Evolutionary conservation across 352 stramenopile species (phyloP).

Genomic region (Phytopythium kandeliae): DNA sequence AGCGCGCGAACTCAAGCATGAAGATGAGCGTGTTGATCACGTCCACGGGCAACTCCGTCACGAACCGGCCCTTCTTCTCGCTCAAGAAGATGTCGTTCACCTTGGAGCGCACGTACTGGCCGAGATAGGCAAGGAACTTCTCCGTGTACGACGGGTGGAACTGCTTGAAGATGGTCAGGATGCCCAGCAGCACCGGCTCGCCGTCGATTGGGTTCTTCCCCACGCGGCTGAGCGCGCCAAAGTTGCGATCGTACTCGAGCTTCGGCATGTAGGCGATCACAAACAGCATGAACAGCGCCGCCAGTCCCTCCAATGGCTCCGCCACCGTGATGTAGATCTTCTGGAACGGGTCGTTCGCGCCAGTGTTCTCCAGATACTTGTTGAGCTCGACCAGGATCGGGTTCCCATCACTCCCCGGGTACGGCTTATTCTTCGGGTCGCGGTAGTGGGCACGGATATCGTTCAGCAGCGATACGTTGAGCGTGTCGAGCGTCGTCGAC

Average conservation of each 20-base stretch:
- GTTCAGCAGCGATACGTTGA: conserved; percentile 89
- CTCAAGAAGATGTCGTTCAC: conserved; percentile 73
- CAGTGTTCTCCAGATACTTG: conserved; percentile 90
- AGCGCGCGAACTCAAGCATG: conserved; percentile 85
- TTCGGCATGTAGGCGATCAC: conserved; percentile 92
- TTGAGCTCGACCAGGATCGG: conserved; percentile 87
- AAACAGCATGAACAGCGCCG: conserved; percentile 90
- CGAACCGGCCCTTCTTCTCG: conserved; percentile 48
- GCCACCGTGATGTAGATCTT: conserved; percentile 95
- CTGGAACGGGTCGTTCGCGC: conserved; percentile 89
- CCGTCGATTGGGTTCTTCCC: conserved; percentile 91
- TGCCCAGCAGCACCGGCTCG: conserved; percentile 86
- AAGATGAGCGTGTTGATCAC: conserved; percentile 88
- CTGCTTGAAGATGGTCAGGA: conserved; percentile 92
- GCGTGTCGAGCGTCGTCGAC: conserved; percentile 79
- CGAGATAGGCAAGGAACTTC: conserved; percentile 90
- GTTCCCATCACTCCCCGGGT: conserved; percentile 71
- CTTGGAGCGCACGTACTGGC: conserved; percentile 90
- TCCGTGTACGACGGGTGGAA: conserved; percentile 94
- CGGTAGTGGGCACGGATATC: conserved; percentile 87
- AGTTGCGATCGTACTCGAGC: conserved; percentile 90
- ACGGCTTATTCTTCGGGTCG: conserved; percentile 74
- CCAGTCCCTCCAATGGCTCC: conserved; percentile 86
- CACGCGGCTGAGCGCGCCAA: conserved; percentile 86
- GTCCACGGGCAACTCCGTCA: conserved; percentile 61